A percentile compares a stretch with the other conserved stretches of the same genome.
Conservation (phyloP, 768 basidiomycete genomes). For the Psilocybe subaeruginosa region DNA sequence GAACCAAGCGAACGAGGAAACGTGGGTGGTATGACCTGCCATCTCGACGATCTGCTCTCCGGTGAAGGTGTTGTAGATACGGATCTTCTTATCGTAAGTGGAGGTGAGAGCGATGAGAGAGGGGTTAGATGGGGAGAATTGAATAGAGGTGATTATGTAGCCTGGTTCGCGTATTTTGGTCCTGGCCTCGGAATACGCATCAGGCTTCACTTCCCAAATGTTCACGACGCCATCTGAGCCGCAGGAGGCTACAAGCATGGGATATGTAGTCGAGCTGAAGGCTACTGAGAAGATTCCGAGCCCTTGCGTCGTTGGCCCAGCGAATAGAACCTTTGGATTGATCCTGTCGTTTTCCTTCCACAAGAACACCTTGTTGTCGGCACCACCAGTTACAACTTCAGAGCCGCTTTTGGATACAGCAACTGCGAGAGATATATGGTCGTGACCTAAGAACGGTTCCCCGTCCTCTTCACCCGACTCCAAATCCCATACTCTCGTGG, state of each 20-base stretch:
- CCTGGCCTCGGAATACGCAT: background rate
- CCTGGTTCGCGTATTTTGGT: background rate
- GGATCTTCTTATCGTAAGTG: slow-evolving; percentile 1
- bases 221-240: slow-evolving; percentile 3
- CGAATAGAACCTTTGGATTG: background rate
- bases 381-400: slow-evolving; percentile 11
- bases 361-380: background rate
- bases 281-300: background rate
- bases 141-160: background rate
- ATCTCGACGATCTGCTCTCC: background rate
- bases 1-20: slow-evolving; percentile 5
- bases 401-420: slow-evolving; percentile 8
- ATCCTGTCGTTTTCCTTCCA: slow-evolving; percentile 6
- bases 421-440: background rate
- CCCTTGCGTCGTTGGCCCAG: background rate
- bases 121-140: slow-evolving; percentile 3
- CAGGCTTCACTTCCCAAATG: slow-evolving; percentile 6
- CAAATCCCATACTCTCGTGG: slow-evolving; percentile 10
- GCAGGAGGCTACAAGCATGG: slow-evolving; percentile 6
- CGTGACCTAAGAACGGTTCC: slow-evolving; percentile 1
- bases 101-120: slow-evolving; percentile 3
- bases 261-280: background rate
- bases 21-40: background rate
- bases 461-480: slow-evolving; percentile 6
- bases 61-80: slow-evolving; percentile 2